A percentile compares a stretch with the other conserved stretches of the same genome.
Conservation (phyloP, 768 basidiomycete genomes). For the Mycena belliarum region DNA sequence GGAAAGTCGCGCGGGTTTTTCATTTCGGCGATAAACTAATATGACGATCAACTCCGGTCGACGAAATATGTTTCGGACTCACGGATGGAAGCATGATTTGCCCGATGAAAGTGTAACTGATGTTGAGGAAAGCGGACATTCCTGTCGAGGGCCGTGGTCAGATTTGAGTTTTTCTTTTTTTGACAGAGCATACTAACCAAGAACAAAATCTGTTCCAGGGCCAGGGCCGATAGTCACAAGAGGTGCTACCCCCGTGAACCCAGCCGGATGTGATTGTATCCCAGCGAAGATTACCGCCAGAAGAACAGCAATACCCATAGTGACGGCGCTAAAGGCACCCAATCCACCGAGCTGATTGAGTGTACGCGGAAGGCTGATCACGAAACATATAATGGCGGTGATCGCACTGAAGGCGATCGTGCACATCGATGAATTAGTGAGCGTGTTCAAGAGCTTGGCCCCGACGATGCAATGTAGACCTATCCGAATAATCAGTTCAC, state of each 20-base stretch:
- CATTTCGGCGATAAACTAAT: constrained; percentile 49
- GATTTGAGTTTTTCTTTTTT: neutral
- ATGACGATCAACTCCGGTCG: neutral
- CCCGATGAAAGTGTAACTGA: constrained; percentile 46
- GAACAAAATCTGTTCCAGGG: no score
- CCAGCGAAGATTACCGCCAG: constrained; percentile 44
- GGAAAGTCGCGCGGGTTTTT: constrained; percentile 48
- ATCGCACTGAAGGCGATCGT: constrained; percentile 35
- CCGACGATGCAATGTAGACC: constrained; percentile 46
- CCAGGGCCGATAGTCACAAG: no score
- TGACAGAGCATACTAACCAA: no score
- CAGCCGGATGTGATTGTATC: constrained; percentile 42
- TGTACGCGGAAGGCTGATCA: constrained; percentile 46
- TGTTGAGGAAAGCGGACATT: constrained; percentile 50
- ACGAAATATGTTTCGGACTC: neutral
- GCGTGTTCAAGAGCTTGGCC: constrained; percentile 46
- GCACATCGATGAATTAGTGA: constrained; percentile 41
- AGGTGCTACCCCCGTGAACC: constrained; percentile 32
- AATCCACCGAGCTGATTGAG: constrained; percentile 41
- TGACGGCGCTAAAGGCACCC: constrained; percentile 41
- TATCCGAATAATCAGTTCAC: neutral
- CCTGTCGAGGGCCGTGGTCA: constrained; percentile 28
- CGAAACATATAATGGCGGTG: constrained; percentile 39
- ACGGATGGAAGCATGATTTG: constrained; percentile 42
- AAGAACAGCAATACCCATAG: constrained; percentile 49